phyloP scores from a whole-genome alignment of 1,139 yeast species.

The Suhomyces chickasaworum region DNA sequence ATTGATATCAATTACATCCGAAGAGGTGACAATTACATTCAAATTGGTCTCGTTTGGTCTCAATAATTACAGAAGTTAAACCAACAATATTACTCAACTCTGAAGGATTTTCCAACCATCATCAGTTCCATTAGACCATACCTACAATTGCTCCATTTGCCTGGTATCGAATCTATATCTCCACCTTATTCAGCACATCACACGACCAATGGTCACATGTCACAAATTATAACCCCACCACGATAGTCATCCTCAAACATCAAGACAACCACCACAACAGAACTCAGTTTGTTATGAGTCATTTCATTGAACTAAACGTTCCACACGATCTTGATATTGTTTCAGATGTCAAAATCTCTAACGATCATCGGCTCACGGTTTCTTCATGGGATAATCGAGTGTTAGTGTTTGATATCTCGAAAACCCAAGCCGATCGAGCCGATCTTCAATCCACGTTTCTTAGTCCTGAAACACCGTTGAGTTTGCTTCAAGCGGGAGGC shows the following conservation, averaged over 20 bases:
- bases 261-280: background rate
- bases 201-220: too few relatives aligned
- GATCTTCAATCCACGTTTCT: constrained; percentile 7
- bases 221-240: background rate
- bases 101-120: too few relatives aligned
- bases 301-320: constrained; percentile 12
- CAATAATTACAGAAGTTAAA: too few relatives aligned
- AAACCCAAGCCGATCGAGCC: constrained; percentile 6
- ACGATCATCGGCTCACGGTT: constrained; percentile 34
- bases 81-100: too few relatives aligned
- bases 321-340: constrained; percentile 27
- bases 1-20: too few relatives aligned
- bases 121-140: too few relatives aligned
- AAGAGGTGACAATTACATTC: too few relatives aligned
- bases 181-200: too few relatives aligned
- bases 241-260: background rate
- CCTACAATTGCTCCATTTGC: too few relatives aligned
- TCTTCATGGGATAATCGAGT: constrained; percentile 47
- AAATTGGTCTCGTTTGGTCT: too few relatives aligned
- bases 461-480: constrained; percentile 17
- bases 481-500: constrained; percentile 14
- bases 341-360: constrained; percentile 27
- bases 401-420: constrained; percentile 35
- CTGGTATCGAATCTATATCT: too few relatives aligned
- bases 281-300: background rate